These are phyloP conservation scores for Articulospora tetracladia DNA, from an alignment of 495 filamentous ascomycete genomes.

Conservation along the genomic window DNA sequence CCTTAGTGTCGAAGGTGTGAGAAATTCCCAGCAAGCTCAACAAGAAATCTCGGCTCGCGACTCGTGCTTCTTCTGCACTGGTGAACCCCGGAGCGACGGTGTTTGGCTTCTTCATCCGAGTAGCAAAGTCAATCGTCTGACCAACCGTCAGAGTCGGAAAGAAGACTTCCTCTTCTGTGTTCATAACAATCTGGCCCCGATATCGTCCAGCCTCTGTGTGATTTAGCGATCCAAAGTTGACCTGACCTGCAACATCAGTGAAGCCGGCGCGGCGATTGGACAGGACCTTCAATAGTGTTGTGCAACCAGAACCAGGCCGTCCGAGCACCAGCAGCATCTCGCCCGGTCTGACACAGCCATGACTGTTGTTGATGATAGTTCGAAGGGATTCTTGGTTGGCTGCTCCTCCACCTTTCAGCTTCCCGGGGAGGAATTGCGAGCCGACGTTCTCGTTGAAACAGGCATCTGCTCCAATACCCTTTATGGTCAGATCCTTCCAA, in stretches of 20 bases:
- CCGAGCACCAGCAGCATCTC: constrained; percentile 64
- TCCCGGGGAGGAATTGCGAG: constrained; percentile 44
- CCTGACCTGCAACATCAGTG: constrained; percentile 53
- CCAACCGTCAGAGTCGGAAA: constrained; percentile 63
- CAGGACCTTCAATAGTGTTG: constrained; percentile 63
- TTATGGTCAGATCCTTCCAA: constrained; percentile 62
- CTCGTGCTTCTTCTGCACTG: constrained; percentile 33
- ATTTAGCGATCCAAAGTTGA: constrained; percentile 57
- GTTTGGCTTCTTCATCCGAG: constrained; percentile 1
- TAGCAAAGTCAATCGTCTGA: constrained; percentile 59
- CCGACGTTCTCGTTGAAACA: constrained; percentile 58
- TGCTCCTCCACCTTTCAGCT: constrained; percentile 23
- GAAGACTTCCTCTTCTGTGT: constrained; percentile 58
- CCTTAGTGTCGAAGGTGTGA: constrained; percentile 66
- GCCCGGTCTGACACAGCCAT: constrained; percentile 43
- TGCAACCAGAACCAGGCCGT: constrained; percentile 65
- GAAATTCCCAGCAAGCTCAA: constrained; percentile 63
- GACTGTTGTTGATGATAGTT: constrained; percentile 60
- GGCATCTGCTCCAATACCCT: constrained; percentile 64
- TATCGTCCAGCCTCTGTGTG: constrained; percentile 56
- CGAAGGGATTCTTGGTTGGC: constrained; percentile 32
- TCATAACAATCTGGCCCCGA: constrained; percentile 60
- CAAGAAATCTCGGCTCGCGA: constrained; percentile 7
- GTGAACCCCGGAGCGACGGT: constrained; percentile 25
- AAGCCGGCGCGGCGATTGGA: constrained; percentile 60